Evolutionary conservation across 208 protist genomes (phyloP), one percentile per base, ranked within the genome.

Genomic region (Baffinella frigidus): DNA sequence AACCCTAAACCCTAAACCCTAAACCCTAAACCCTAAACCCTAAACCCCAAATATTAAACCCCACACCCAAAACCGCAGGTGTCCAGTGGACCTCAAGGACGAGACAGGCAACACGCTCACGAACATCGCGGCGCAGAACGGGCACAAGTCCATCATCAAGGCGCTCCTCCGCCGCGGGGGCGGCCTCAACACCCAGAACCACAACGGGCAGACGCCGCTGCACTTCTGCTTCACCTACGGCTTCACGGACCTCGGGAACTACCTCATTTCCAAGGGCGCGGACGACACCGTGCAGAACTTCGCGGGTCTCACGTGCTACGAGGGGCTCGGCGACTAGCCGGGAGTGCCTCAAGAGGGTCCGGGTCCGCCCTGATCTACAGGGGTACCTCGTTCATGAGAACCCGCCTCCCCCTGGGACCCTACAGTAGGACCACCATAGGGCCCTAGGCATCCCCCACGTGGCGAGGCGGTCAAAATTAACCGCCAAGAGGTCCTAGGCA

Each of bases 151-250:
- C 56, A 73, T 90, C 56, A 73, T 73, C 83, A 90, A 90, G 56
- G 10, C 83, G 9, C 51, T 90, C 14, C n/a, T 90, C 51, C 17
- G 83, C 3, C 73, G 83, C 20, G 83, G 83, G 30, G 83, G 51
- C 20, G 56, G 20, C 11, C 33, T 90, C n/a, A 73, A 90, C 33
- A 73, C 56, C 14, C 83, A 90, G 56, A 90, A 92, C 35, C 89
- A 81, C 45, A 92, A 81, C 14, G 89, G 89, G 14, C 68, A 81
- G 43, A 92, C 89, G 20, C 67, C 89, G 45, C 68, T 92, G 3
- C 89, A 92, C 50, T 92, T 81, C 41, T 74, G 67, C 39, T 92
- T 92, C 41, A 92, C 89, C 24, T 92, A 81, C 33, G 89, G 89
- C 24, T 81, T 50, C 48, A 81, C 11, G n/a, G 89, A 92, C 39